A percentile compares a stretch with the other conserved stretches of the same genome.
Conservation (phyloP, 176 grass and related monocot genomes). For the Cenchrus purpureus region DNA sequence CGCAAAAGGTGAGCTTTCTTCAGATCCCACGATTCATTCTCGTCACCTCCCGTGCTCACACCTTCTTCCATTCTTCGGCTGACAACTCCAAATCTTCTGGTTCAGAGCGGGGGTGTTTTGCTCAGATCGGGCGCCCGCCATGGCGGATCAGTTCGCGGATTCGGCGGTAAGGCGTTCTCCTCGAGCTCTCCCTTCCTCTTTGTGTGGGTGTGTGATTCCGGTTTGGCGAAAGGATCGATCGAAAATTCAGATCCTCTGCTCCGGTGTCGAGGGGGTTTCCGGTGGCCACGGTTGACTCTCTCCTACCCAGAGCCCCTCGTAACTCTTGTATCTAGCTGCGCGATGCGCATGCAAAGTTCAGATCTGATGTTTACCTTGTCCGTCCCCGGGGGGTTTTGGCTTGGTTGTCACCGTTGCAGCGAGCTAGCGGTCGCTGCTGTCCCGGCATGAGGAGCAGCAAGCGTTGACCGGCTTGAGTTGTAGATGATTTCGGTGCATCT, state of each 20-base stretch:
- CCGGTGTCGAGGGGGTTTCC: neutral
- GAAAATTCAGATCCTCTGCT: neutral
- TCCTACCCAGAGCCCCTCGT: neutral
- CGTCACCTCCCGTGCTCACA: neutral
- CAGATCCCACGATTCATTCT: conserved; percentile 17
- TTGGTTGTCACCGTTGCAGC: neutral
- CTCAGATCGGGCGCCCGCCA: conserved; percentile 17
- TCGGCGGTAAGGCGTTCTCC: conserved; percentile 39
- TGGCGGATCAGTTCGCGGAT: conserved; percentile 59
- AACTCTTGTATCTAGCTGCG: neutral
- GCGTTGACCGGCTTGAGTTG: neutral
- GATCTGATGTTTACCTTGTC: conserved; percentile 22
- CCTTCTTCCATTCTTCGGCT: neutral
- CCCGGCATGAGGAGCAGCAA: neutral
- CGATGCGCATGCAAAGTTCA: neutral
- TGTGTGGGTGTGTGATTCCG: neutral
- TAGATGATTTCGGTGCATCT: neutral
- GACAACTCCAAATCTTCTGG: conserved; percentile 4
- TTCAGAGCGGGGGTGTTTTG: conserved; percentile 19
- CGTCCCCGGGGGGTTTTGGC: neutral
- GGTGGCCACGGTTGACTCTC: neutral
- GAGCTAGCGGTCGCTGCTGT: neutral
- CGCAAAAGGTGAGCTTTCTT: conserved; percentile 32
- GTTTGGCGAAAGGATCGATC: neutral
- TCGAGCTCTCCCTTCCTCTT: neutral